A percentile compares a stretch with the other conserved stretches of the same genome.
These are phyloP conservation scores for Grifola frondosa DNA, from an alignment of 1,284 basidiomycete species.

Conservation along the genomic window DNA sequence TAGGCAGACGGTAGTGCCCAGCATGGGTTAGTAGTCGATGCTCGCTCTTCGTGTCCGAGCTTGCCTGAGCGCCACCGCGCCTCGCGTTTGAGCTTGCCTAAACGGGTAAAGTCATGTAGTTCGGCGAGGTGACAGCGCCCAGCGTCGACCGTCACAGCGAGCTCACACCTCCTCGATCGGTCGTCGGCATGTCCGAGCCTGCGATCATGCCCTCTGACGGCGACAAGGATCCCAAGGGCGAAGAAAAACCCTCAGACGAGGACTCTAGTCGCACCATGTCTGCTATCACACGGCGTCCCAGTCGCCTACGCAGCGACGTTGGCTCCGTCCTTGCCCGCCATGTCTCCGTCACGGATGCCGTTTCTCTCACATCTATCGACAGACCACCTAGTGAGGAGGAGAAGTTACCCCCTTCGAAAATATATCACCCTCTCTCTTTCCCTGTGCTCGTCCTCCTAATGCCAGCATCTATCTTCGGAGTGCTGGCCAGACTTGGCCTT, in stretches of 20 bases:
- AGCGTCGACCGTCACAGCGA: too few species aligned
- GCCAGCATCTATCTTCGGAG: conserved; percentile 77
- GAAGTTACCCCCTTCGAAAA: conserved; percentile 42
- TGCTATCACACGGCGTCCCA: neutral
- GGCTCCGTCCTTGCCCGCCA: conserved; percentile 37
- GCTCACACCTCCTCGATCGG: too few species aligned
- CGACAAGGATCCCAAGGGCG: neutral
- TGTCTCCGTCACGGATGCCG: conserved; percentile 34
- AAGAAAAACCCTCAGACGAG: neutral
- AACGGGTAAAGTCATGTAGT: too few species aligned
- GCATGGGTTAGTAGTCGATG: too few species aligned
- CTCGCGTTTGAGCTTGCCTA: too few species aligned
- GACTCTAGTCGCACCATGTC: conserved; percentile 7
- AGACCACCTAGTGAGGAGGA: conserved; percentile 47
- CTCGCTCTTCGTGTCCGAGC: too few species aligned
- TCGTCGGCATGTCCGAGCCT: too few species aligned
- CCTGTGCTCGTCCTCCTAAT: conserved; percentile 72
- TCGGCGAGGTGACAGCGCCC: too few species aligned
- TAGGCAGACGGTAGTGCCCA: too few species aligned
- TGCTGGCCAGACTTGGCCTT: conserved; percentile 75
- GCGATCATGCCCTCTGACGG: too few species aligned
- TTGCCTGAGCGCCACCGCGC: too few species aligned
- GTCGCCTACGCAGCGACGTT: conserved; percentile 26
- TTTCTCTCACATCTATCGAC: conserved; percentile 51
- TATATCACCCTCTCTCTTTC: conserved; percentile 59